These are phyloP conservation scores for Thuja plicata DNA, from an alignment of 83 land plant genomes.

Conservation along the genomic window DNA sequence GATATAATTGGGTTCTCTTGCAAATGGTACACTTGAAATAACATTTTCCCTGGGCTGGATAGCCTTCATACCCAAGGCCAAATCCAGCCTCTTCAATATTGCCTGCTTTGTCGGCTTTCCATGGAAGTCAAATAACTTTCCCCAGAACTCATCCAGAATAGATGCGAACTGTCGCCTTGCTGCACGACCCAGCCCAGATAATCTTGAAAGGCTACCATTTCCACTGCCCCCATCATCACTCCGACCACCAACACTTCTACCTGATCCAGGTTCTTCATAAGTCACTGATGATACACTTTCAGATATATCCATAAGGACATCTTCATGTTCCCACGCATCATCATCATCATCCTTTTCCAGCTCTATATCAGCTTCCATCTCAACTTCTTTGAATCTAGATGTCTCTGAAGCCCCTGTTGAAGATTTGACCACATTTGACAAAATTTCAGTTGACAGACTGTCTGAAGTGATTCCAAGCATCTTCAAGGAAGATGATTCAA, in stretches of 20 bases:
- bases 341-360: slow-evolving; percentile 63
- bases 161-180: slow-evolving; percentile 82
- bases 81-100: slow-evolving; percentile 37
- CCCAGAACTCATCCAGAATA: slow-evolving; percentile 95
- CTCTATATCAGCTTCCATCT: slow-evolving; percentile 32
- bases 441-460: background rate
- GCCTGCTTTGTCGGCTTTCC: slow-evolving; percentile 73
- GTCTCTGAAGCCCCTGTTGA: slow-evolving; percentile 14
- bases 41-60: background rate
- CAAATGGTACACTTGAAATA: background rate
- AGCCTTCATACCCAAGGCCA: slow-evolving; percentile 40
- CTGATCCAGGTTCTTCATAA: slow-evolving; percentile 70
- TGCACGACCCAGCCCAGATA: slow-evolving; percentile 92
- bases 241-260: slow-evolving; percentile 58
- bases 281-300: slow-evolving; percentile 31
- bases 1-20: slow-evolving; percentile 4
- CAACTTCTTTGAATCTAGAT: slow-evolving; percentile 35
- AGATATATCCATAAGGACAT: slow-evolving; percentile 23
- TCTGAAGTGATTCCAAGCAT: slow-evolving; percentile 1
- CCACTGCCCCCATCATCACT: slow-evolving; percentile 69
- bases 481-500: slow-evolving; percentile 4
- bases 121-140: slow-evolving; percentile 85
- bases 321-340: slow-evolving; percentile 65
- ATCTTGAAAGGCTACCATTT: slow-evolving; percentile 83
- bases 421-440: background rate